These are phyloP conservation scores for Fusarium mundagurra DNA, from an alignment of 2,329 filamentous ascomycete genomes.

Conservation along the genomic window DNA sequence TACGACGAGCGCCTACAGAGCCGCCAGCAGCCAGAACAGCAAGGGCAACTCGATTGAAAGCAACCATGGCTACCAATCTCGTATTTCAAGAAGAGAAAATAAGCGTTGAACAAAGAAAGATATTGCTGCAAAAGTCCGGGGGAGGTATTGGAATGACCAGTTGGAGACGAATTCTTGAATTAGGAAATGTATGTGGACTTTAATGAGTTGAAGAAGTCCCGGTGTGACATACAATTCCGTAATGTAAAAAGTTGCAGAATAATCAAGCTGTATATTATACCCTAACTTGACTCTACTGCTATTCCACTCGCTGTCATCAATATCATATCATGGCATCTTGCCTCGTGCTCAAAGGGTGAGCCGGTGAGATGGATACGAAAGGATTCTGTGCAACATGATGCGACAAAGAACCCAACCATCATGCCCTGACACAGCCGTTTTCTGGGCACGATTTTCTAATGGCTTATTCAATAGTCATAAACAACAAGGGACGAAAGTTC, in stretches of 20 bases:
- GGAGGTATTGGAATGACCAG: background rate
- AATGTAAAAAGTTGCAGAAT: background rate
- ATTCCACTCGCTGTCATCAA: background rate
- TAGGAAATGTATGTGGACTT: background rate
- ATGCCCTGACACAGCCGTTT: background rate
- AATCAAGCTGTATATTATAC: background rate
- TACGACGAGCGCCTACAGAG: conserved; percentile 23
- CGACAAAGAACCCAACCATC: background rate
- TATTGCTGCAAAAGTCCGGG: background rate
- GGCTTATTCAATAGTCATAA: background rate
- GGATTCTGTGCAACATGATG: conserved; percentile 6
- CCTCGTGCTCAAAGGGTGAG: background rate
- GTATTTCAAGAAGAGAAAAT: background rate
- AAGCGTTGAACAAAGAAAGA: background rate
- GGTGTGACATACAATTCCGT: background rate
- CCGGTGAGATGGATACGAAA: background rate
- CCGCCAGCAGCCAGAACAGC: conserved; percentile 23
- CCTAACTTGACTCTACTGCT: background rate
- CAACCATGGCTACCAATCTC: conserved; percentile 25
- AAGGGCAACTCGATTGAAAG: conserved; percentile 21
- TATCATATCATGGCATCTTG: background rate
- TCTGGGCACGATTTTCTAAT: background rate
- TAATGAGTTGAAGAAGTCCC: background rate
- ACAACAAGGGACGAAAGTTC: background rate
- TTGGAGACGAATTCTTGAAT: background rate